These are phyloP conservation scores for Fusarium albosuccineum DNA, from an alignment of 2,329 filamentous ascomycete species.

Conservation along the genomic window DNA sequence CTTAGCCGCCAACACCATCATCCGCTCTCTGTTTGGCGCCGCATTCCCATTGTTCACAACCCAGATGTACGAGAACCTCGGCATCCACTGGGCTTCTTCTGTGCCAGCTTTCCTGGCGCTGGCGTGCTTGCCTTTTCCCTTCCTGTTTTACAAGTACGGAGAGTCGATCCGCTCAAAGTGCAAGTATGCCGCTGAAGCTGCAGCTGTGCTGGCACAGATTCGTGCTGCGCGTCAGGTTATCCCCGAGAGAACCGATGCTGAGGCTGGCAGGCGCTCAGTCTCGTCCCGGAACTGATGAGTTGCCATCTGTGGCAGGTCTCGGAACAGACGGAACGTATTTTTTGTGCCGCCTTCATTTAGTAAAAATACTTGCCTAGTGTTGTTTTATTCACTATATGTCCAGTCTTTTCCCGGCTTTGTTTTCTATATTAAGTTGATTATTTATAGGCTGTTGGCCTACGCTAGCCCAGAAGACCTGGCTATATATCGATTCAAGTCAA, in stretches of 20 bases:
- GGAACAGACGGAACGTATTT: neutral
- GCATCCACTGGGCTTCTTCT: conserved; percentile 37
- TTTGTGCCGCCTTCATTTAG: neutral
- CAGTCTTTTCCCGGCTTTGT: neutral
- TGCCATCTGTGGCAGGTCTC: neutral
- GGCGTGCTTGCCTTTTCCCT: conserved; percentile 29
- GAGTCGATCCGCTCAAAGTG: conserved; percentile 34
- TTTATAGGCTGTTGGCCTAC: neutral
- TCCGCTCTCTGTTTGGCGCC: conserved; percentile 36
- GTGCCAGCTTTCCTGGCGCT: conserved; percentile 35
- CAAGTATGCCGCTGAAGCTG: conserved; percentile 31
- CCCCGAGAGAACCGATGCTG: neutral
- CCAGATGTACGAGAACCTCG: conserved; percentile 35
- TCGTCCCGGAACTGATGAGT: neutral
- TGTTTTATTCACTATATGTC: neutral
- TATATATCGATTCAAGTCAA: neutral
- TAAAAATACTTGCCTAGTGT: neutral
- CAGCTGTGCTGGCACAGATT: neutral
- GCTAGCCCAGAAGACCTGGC: neutral
- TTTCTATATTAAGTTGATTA: neutral
- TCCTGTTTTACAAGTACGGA: conserved; percentile 40
- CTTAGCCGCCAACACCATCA: conserved; percentile 36
- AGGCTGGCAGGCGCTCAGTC: neutral
- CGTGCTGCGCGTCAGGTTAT: neutral
- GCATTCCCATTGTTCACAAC: conserved; percentile 37